These are phyloP conservation scores for Mycosphaerella sp. DNA, from an alignment of 2,329 filamentous ascomycete species.

Conservation along the genomic window DNA sequence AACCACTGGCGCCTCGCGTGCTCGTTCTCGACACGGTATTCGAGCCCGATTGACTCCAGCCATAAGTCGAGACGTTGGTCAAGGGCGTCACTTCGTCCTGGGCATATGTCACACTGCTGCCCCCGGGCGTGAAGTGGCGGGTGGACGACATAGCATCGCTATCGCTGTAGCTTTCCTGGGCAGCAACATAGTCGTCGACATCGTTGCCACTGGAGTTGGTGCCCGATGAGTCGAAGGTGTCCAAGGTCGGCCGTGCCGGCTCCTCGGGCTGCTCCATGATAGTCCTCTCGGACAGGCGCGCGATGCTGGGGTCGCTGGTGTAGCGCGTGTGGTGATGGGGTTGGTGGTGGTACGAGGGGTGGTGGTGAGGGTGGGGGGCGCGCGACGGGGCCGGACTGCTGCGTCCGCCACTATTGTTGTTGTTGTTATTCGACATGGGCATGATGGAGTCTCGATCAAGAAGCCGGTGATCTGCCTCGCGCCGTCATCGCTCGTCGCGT, in stretches of 20 bases:
- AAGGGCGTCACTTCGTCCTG: constrained; percentile 27
- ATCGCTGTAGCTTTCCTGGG: constrained; percentile 25
- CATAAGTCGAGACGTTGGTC: constrained; percentile 28
- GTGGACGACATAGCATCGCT: constrained; percentile 24
- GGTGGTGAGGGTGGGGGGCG: constrained; percentile 6
- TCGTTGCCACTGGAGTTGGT: constrained; percentile 28
- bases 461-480: not conserved
- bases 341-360: too few species aligned
- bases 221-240: constrained; percentile 31
- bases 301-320: constrained; percentile 20
- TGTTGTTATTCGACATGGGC: not conserved
- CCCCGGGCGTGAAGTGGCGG: constrained; percentile 25
- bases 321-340: constrained; percentile 17
- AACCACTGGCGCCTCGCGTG: constrained; percentile 10
- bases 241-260: constrained; percentile 25
- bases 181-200: constrained; percentile 19
- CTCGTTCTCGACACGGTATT: constrained; percentile 15
- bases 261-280: constrained; percentile 33
- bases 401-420: constrained; percentile 2
- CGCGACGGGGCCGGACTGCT: constrained; percentile 6
- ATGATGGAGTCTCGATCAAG: constrained; percentile 3
- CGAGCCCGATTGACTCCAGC: constrained; percentile 22
- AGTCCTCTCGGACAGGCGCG: constrained; percentile 10
- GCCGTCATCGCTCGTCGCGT: constrained; percentile 4
- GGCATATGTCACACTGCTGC: constrained; percentile 12